Evolutionary conservation across 352 stramenopile species (phyloP).

Genomic region (Bremia lactucae): DNA sequence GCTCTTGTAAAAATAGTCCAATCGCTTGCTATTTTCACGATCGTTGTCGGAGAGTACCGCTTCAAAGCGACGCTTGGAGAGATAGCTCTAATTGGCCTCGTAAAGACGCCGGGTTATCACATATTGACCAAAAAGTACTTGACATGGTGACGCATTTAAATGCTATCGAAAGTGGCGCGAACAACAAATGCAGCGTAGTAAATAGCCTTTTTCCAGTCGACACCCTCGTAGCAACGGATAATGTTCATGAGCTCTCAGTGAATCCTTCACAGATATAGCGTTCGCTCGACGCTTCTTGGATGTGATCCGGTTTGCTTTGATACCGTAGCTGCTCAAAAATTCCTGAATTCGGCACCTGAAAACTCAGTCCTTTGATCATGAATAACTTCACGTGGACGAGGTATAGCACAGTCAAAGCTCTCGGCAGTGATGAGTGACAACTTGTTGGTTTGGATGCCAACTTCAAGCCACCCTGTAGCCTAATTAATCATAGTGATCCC

Average conservation of each 20-base stretch:
- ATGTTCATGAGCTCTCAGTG: neutral
- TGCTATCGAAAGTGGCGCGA: too few species aligned
- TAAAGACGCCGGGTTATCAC: too few species aligned
- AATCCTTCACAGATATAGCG: conserved; percentile 1
- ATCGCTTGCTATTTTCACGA: too few species aligned
- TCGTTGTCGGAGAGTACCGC: too few species aligned
- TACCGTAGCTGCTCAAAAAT: neutral
- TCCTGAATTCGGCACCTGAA: conserved; percentile 3
- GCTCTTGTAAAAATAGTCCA: too few species aligned
- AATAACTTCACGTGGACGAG: conserved; percentile 1
- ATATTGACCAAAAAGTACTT: too few species aligned
- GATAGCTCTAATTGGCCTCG: too few species aligned
- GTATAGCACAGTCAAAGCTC: conserved; percentile 4
- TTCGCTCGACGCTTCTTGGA: neutral
- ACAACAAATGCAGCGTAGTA: too few species aligned
- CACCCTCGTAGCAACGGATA: too few species aligned
- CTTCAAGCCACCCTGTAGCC: conserved; percentile 3
- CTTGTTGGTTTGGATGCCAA: neutral
- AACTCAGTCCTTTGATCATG: conserved; percentile 3
- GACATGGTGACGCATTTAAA: too few species aligned
- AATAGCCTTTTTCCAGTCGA: too few species aligned
- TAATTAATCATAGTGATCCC: neutral
- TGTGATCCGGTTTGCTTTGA: neutral
- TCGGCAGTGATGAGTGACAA: neutral
- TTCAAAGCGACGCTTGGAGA: too few species aligned